Evolutionary conservation across 176 grass and related monocot genomes (phyloP).

Genomic region (Areca catechu): DNA sequence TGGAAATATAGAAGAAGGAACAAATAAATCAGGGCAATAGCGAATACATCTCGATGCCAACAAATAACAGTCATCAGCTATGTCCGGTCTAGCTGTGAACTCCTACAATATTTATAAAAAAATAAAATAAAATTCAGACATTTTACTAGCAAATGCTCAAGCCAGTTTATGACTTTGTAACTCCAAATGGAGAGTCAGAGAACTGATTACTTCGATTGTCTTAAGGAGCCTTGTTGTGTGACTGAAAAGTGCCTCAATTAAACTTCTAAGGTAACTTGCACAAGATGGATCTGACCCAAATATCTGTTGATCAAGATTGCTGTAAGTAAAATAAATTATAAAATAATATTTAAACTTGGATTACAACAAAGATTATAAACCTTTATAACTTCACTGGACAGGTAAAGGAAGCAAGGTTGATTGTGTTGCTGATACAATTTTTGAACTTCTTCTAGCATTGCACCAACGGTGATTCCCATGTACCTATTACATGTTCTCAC

Average conservation of each 20-base stretch:
- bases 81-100: conserved; percentile 98
- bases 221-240: conserved; percentile 78
- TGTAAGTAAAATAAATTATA: conserved; percentile 5
- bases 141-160: conserved; percentile 1
- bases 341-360: neutral
- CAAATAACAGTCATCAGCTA: conserved; percentile 96
- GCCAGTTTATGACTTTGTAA: no score
- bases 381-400: conserved; percentile 99
- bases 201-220: conserved; percentile 59
- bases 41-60: conserved; percentile 94
- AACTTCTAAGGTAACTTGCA: conserved; percentile 60
- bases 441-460: conserved; percentile 93
- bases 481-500: conserved; percentile 82
- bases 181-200: neutral
- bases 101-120: conserved; percentile 49
- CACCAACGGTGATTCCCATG: conserved; percentile 78
- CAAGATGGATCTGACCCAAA: conserved; percentile 91
- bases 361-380: conserved; percentile 22
- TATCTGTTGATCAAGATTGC: conserved; percentile 44
- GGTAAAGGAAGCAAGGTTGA: conserved; percentile 92
- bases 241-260: conserved; percentile 74
- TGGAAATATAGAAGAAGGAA: conserved; percentile 66
- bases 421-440: conserved; percentile 85
- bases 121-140: conserved; percentile 2
- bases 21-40: conserved; percentile 85